Evolutionary conservation across 805 yeast species (phyloP).

Genomic region (Pichia sporocuriosa): DNA sequence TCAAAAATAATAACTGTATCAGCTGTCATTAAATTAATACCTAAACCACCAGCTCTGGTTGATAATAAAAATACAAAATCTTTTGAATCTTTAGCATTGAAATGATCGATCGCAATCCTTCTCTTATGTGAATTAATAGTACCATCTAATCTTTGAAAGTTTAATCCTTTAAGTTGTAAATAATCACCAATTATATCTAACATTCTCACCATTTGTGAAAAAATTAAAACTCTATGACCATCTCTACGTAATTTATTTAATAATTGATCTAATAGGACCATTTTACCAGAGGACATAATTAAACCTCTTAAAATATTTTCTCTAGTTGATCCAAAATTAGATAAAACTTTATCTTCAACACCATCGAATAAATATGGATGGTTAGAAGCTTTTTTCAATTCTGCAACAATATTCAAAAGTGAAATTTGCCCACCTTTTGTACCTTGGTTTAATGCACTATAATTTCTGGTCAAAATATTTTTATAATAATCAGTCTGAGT

Average conservation of each 20-base stretch:
- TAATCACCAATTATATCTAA: conserved; percentile 94
- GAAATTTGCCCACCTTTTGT: conserved; percentile 75
- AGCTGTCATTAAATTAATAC: conserved; percentile 98
- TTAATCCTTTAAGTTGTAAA: conserved; percentile 75
- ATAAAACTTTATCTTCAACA: conserved; percentile 77
- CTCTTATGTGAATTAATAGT: conserved; percentile 92
- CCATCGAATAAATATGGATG: conserved; percentile 94
- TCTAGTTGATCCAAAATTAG: conserved; percentile 59
- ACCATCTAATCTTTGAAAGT: conserved; percentile 93
- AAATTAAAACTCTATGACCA: conserved; percentile 92
- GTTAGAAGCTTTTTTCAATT: conserved; percentile 91
- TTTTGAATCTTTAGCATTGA: conserved; percentile 85
- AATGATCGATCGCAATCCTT: conserved; percentile 92
- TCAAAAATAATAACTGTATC: conserved; percentile 97
- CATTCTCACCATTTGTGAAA: conserved; percentile 96
- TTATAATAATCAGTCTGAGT: conserved; percentile 92
- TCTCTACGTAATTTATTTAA: conserved; percentile 79
- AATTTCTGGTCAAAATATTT: conserved; percentile 87
- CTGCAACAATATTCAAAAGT: conserved; percentile 86
- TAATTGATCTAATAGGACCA: conserved; percentile 90
- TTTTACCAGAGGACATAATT: conserved; percentile 96
- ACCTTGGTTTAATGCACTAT: conserved; percentile 85
- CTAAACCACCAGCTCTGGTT: conserved; percentile 98
- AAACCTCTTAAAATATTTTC: conserved; percentile 82
- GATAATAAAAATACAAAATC: conserved; percentile 87